Conservation (phyloP, 2,329 filamentous ascomycete species). For the Cercospora janseana region DNA sequence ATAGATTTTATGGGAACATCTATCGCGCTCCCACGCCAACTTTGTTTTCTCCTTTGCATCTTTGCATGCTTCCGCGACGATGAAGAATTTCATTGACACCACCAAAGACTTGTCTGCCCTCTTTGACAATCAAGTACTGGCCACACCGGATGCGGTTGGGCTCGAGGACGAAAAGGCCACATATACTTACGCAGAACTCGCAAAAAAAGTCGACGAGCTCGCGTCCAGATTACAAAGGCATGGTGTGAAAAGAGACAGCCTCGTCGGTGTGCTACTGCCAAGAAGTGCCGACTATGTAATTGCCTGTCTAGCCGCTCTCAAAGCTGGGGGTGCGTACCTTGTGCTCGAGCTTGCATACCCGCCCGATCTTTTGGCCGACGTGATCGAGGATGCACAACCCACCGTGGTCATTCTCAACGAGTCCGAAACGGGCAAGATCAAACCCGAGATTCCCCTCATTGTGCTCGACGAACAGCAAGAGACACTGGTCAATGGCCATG, state of each 20-base stretch:
- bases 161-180: constrained; percentile 66
- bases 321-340: constrained; percentile 75
- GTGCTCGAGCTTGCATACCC: constrained; percentile 79
- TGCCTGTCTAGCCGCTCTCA: constrained; percentile 72
- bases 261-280: constrained; percentile 73
- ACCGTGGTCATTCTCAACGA: constrained; percentile 67
- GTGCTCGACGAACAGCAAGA: constrained; percentile 55
- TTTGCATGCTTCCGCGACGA: constrained; percentile 3
- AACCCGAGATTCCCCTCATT: constrained; percentile 62
- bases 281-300: constrained; percentile 77
- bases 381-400: constrained; percentile 72
- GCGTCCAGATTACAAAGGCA: constrained; percentile 62
- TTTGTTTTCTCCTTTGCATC: neutral
- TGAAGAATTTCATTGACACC: constrained; percentile 67
- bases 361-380: constrained; percentile 68
- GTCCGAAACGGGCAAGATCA: constrained; percentile 64
- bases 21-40: neutral
- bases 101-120: constrained; percentile 70
- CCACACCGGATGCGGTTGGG: constrained; percentile 67
- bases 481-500: constrained; percentile 36
- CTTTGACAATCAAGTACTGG: constrained; percentile 65
- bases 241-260: constrained; percentile 68
- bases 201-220: constrained; percentile 64
- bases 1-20: neutral
- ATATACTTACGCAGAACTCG: constrained; percentile 72